Evolutionary conservation across 306 rosid species (phyloP).

Genomic region (Prunus dulcis): DNA sequence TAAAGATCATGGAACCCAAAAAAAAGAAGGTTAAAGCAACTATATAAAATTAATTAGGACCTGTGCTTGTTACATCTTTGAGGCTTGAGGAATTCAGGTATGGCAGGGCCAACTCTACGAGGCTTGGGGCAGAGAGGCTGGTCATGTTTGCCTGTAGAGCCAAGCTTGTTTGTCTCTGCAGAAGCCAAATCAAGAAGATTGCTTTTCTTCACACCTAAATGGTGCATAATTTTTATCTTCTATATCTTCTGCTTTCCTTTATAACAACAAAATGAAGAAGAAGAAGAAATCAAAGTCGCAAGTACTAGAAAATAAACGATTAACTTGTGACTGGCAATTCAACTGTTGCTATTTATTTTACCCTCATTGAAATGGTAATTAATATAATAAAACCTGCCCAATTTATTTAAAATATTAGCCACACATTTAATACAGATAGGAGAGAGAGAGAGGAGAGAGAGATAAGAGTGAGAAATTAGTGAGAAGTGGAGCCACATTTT

Average conservation of each 20-base stretch:
- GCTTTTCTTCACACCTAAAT: slow-evolving; percentile 53
- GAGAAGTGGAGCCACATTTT: slow-evolving; percentile 32
- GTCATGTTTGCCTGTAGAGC: slow-evolving; percentile 24
- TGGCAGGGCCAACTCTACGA: slow-evolving; percentile 40
- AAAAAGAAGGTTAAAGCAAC: not conserved
- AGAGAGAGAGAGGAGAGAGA: slow-evolving; percentile 15
- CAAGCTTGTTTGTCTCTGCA: slow-evolving; percentile 34
- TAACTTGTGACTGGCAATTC: slow-evolving; percentile 32
- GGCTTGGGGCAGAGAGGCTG: slow-evolving; percentile 85
- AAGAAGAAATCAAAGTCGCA: slow-evolving; percentile 9
- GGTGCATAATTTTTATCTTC: slow-evolving; percentile 44
- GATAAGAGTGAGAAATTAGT: slow-evolving; percentile 32
- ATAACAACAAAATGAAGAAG: not conserved
- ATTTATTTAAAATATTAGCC: slow-evolving; percentile 32
- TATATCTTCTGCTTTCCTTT: slow-evolving; percentile 8
- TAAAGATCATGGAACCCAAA: not conserved
- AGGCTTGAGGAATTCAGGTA: slow-evolving; percentile 72
- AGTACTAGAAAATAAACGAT: slow-evolving; percentile 11
- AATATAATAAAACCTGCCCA: not conserved
- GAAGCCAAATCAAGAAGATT: slow-evolving; percentile 45
- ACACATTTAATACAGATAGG: slow-evolving; percentile 29
- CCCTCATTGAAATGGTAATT: slow-evolving; percentile 27
- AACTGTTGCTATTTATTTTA: slow-evolving; percentile 31
- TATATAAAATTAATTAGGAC: slow-evolving; percentile 23
- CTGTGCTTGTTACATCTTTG: slow-evolving; percentile 54